phyloP scores from a whole-genome alignment of 495 filamentous ascomycete genomes.

The Aspergillus diversus region DNA sequence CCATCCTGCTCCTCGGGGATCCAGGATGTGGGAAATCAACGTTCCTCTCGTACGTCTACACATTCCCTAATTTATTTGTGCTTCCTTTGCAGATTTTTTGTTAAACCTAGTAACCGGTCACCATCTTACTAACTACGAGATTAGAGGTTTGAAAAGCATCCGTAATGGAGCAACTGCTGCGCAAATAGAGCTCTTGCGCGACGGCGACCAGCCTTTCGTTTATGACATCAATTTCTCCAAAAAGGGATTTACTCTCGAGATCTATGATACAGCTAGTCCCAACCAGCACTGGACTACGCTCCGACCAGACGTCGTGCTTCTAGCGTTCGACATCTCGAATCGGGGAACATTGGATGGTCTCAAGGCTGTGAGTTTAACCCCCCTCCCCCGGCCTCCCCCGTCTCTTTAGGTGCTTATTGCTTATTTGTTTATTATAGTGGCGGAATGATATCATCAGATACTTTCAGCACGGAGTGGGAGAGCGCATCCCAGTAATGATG shows the following conservation, averaged over 20 bases:
- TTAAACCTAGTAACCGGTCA: background rate
- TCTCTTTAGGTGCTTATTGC: background rate
- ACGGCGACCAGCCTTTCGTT: conserved; percentile 81
- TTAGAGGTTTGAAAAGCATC: conserved; percentile 35
- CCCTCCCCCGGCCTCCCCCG: background rate
- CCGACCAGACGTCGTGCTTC: conserved; percentile 68
- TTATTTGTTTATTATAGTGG: conserved; percentile 54
- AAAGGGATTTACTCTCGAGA: conserved; percentile 70
- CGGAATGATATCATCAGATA: conserved; percentile 63
- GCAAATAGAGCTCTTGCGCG: conserved; percentile 55
- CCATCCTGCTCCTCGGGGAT: conserved; percentile 80
- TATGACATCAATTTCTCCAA: conserved; percentile 74
- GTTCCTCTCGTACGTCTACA: conserved; percentile 76
- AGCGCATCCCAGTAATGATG: conserved; percentile 70
- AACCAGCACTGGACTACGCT: conserved; percentile 74
- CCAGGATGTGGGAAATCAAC: conserved; percentile 81
- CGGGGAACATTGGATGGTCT: conserved; percentile 66
- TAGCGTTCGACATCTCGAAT: conserved; percentile 82
- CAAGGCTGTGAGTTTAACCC: conserved; percentile 51
- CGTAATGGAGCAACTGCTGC: conserved; percentile 13
- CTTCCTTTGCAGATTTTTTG: background rate
- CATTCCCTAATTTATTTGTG: background rate
- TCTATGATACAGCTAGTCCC: conserved; percentile 79
- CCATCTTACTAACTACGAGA: background rate
- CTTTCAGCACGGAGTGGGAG: conserved; percentile 62